These are phyloP conservation scores for Fusarium sp. DNA, from an alignment of 2,329 filamentous ascomycete species.

Conservation along the genomic window DNA sequence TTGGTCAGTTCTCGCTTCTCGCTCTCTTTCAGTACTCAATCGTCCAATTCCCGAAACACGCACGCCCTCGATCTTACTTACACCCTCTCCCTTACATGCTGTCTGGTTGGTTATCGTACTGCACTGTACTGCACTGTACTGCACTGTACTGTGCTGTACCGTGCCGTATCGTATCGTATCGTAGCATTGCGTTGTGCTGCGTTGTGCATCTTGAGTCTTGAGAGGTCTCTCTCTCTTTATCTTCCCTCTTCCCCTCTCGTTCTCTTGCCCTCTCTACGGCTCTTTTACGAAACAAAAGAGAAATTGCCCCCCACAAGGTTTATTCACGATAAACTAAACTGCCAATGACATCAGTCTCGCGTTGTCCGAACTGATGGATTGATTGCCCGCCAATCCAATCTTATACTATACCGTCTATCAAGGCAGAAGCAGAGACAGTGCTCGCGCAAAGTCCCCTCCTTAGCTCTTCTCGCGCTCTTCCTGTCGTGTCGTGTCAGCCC, in stretches of 20 bases:
- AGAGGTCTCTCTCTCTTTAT: not conserved
- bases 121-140: too few relatives aligned
- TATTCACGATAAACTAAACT: not conserved
- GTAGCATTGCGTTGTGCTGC: slow-evolving; percentile 8
- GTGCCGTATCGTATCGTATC: slow-evolving; percentile 11
- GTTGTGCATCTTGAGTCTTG: not conserved
- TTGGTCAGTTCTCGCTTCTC: slow-evolving; percentile 34
- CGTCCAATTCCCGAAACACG: slow-evolving; percentile 38
- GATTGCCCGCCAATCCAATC: slow-evolving; percentile 20
- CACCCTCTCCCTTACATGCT: slow-evolving; percentile 15
- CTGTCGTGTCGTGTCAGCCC: slow-evolving; percentile 51
- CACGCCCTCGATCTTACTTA: slow-evolving; percentile 21
- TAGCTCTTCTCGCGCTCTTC: slow-evolving; percentile 17
- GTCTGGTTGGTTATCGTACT: slow-evolving; percentile 20
- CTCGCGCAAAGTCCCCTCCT: slow-evolving; percentile 26
- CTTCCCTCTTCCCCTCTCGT: slow-evolving; percentile 17
- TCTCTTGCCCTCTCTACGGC: not conserved
- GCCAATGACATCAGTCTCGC: slow-evolving; percentile 34
- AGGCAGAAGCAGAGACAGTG: slow-evolving; percentile 33
- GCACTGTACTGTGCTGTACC: not conserved
- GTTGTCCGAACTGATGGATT: slow-evolving; percentile 25
- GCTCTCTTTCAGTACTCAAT: slow-evolving; percentile 17
- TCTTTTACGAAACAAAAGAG: slow-evolving; percentile 2
- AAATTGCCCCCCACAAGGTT: not conserved
- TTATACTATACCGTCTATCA: slow-evolving; percentile 12